Base-by-base conservation (phyloP, 805 yeast species). In the Gaillardinia entomophila region DNA sequence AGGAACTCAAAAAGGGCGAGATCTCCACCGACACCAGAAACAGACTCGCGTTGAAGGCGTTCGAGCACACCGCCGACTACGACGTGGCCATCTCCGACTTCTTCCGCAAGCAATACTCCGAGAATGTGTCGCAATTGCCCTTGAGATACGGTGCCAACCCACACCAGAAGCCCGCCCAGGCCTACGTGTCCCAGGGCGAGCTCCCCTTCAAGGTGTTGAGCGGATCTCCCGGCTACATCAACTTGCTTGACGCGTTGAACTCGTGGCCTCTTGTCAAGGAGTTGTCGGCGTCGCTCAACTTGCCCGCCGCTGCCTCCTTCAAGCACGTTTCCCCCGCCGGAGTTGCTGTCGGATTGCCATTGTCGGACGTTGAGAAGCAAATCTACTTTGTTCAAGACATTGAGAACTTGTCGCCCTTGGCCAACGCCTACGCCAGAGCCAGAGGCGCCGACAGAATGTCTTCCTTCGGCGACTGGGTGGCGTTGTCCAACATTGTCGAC, bases 371-470 rank as follows among this genome's bases (percentile, higher is more conserved):
- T 42, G 98, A 92, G 72, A 89, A 88, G 75, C 84, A 90, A 66
- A 77, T 90, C 44, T 92, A 92, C 74, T 92, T 92, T 59, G 98
- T 92, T 43, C 79, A 79, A 48, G 96, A 87, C 61, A 87, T 90
- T 53, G 95, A 86, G 64, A 86, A 89, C 73, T 71, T 92, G 59
- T 86, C 97, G 10, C 97, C 98, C 35, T 74, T 92, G 56, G 98
- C 98, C 43, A 83, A 84, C 56, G 98, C 98, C 37, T 92, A 92
- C 55, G 98, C 98, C 24, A 85, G 97, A 69, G 98, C 98, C 36
- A 85, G 98, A 67, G 98, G 98, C 63, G 98, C 98, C 48, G 98
- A 92, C 68, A 82, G 98, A 76, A 92, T 92, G 98, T 89, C 97
- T 4, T 85, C 96, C 11, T 92, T 92, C 59, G 98, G 98, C 58